phyloP scores from a whole-genome alignment of 2,329 filamentous ascomycete genomes.

The Macrophomina pseudophaseolina region DNA sequence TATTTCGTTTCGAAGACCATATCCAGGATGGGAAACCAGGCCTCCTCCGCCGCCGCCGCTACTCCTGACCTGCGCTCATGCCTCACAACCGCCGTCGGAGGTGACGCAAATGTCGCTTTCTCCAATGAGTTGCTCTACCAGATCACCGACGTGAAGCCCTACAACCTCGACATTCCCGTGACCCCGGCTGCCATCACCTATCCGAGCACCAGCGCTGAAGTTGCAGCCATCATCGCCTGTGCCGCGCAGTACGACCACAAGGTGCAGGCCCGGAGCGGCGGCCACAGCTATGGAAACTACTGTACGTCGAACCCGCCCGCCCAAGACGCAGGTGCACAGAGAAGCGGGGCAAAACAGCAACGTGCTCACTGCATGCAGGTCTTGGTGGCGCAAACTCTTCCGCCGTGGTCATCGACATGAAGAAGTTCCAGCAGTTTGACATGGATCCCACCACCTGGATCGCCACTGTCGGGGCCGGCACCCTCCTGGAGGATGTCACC shows the following conservation, averaged over 20 bases:
- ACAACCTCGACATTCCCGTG: constrained; percentile 42
- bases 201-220: constrained; percentile 58
- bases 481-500: constrained; percentile 51
- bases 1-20: not conserved
- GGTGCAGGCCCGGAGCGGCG: constrained; percentile 67
- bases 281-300: constrained; percentile 65
- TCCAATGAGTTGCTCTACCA: constrained; percentile 37
- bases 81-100: constrained; percentile 37
- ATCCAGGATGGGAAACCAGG: constrained; percentile 38
- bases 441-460: constrained; percentile 50
- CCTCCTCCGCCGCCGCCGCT: constrained; percentile 33
- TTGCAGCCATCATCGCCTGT: constrained; percentile 64
- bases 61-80: constrained; percentile 32
- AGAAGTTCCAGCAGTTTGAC: constrained; percentile 53
- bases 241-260: constrained; percentile 57
- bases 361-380: constrained; percentile 33
- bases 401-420: constrained; percentile 56
- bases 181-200: constrained; percentile 63
- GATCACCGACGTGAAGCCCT: constrained; percentile 41
- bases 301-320: constrained; percentile 28
- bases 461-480: constrained; percentile 56
- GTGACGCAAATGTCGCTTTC: constrained; percentile 34
- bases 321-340: not conserved
- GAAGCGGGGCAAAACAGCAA: not conserved
- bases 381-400: constrained; percentile 54